Base-by-base conservation (phyloP, 2,329 filamentous ascomycete genomes). In the Claviceps pazoutovae region DNA sequence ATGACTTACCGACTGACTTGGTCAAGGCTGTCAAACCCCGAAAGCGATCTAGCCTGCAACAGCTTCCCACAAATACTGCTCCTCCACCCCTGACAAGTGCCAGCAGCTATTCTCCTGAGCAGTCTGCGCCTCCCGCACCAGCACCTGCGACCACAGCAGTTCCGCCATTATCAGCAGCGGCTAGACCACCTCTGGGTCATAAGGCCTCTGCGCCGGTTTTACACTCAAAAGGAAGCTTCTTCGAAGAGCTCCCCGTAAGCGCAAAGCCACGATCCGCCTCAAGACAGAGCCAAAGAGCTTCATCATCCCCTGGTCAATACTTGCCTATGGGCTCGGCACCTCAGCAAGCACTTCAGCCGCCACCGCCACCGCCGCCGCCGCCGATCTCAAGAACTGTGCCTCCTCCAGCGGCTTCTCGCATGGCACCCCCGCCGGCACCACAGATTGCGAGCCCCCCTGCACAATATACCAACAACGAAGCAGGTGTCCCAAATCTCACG, bases 1-100 rank as follows among this genome's bases (percentile, higher is more conserved):
- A 96, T 61, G 94, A 98, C 68, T 74, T 98, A 19, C 93, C 93
- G 4, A 87, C 93, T 68, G 91, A 96, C 51, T 78, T 98, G 34
- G 58, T 70, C 39, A 63, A 59, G 5, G 55, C 61, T 16, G 78
- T 85, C 30, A 85, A 84, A 58, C 81, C 84, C 61, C 74, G 82
- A 65, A 83, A 85, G 71, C 74, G 83, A 50, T 66, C 72, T 5
- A 81, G 77, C 60, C 73, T 77, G 60, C 79, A 79, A 53, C 78
- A 78, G 50, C 67, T 76, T 44, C 69, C 73, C 5, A 70, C 71
- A 52, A 63, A 55, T 37, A 64, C 61, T 14, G 64, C 69, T 17
- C 73, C 75, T 14, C 70, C 74, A 38, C 79, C 80, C 4, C 77
- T 76, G 13, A 74, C 84, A 58, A 86, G 75, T 58, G 79, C 75